These are phyloP conservation scores for Chiua virens DNA, from an alignment of 768 basidiomycete species.

Conservation along the genomic window DNA sequence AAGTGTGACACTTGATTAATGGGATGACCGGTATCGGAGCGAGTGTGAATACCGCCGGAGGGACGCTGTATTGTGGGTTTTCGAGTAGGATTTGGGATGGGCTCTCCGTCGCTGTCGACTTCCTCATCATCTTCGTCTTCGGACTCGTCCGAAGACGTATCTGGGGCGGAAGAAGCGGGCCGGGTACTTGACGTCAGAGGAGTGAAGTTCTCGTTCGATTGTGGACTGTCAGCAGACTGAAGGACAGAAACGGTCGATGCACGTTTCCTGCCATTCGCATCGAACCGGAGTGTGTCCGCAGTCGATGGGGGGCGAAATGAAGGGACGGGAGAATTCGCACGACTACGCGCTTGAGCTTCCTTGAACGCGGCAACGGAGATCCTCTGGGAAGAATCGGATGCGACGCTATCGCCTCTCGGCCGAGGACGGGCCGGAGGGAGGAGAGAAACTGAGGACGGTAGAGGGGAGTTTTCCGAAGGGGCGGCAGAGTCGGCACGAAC, in stretches of 20 bases:
- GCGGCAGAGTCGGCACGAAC: conserved; percentile 48
- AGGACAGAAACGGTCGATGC: conserved; percentile 30
- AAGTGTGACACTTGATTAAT: background rate
- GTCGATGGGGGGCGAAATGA: conserved; percentile 43
- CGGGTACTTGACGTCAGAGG: conserved; percentile 3
- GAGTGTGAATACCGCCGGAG: conserved; percentile 1
- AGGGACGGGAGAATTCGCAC: conserved; percentile 59
- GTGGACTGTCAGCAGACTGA: conserved; percentile 15
- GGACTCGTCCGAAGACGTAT: conserved; percentile 34
- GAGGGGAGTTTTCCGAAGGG: conserved; percentile 18
- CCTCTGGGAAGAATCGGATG: conserved; percentile 67
- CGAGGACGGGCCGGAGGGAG: conserved; percentile 44
- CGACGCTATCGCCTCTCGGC: conserved; percentile 56
- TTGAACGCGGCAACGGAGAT: conserved; percentile 82
- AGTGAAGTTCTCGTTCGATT: conserved; percentile 8
- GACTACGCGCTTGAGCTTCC: conserved; percentile 68
- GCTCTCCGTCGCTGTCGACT: conserved; percentile 35
- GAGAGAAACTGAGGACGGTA: conserved; percentile 23
- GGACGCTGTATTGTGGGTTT: conserved; percentile 36
- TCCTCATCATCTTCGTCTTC: conserved; percentile 37
- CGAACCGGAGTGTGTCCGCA: conserved; percentile 31
- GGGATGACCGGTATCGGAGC: conserved; percentile 23
- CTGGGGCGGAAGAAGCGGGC: conserved; percentile 16
- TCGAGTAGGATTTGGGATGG: conserved; percentile 33
- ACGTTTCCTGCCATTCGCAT: conserved; percentile 25